Conservation (phyloP, 202 grass and related monocot genomes). For the Cymbopogon flexuosus region DNA sequence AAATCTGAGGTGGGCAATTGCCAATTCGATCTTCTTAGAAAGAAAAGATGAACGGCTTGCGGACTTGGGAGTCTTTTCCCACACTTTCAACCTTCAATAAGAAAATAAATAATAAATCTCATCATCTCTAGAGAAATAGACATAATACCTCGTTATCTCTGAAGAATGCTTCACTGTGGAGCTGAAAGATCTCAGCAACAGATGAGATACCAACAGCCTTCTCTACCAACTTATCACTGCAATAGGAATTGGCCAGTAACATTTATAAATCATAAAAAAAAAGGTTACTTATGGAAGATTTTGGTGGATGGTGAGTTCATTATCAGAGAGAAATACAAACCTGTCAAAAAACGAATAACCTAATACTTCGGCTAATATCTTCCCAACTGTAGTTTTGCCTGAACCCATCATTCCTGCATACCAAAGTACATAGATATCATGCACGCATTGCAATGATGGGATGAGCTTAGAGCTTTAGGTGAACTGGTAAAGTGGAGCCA, state of each 20-base stretch:
- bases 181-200: slow-evolving; percentile 85
- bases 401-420: slow-evolving; percentile 97
- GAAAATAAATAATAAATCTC: background rate
- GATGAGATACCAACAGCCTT: slow-evolving; percentile 72
- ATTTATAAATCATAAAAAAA: slow-evolving; percentile 20
- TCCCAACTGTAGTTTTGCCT: slow-evolving; percentile 92
- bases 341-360: slow-evolving; percentile 99
- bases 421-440: slow-evolving; percentile 4
- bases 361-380: slow-evolving; percentile 85
- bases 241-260: slow-evolving; percentile 4
- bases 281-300: slow-evolving; percentile 15
- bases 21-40: slow-evolving; percentile 27
- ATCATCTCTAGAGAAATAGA: slow-evolving; percentile 18
- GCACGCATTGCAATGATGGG: background rate
- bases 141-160: slow-evolving; percentile 85
- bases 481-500: background rate
- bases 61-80: background rate
- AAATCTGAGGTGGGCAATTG: background rate
- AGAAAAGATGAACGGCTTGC: background rate
- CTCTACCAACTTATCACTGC: slow-evolving; percentile 94
- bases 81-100: background rate
- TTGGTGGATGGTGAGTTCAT: slow-evolving; percentile 10
- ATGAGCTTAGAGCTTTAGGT: background rate
- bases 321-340: slow-evolving; percentile 40
- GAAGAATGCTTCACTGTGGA: slow-evolving; percentile 92